Conservation (phyloP, 140 eudicot genomes). For the Artemisia princeps region DNA sequence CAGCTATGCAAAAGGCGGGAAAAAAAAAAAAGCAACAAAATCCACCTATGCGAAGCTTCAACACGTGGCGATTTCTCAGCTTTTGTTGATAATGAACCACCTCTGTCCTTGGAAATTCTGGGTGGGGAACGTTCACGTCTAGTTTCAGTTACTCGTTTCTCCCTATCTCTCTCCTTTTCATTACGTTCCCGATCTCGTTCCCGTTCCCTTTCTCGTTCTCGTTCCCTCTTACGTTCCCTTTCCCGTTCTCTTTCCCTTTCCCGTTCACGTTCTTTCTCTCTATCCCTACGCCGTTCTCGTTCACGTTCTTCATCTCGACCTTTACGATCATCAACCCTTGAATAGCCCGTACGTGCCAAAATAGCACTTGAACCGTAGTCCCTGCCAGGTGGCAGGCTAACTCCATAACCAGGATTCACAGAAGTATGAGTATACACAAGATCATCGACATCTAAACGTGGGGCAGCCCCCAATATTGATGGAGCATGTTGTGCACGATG, state of each 20-base stretch:
- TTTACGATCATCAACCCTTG: conserved; percentile 46
- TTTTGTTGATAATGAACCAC: conserved; percentile 43
- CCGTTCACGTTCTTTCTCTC: conserved; percentile 56
- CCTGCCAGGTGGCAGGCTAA: conserved; percentile 93
- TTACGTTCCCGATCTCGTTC: conserved; percentile 47
- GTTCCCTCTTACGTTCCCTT: conserved; percentile 40
- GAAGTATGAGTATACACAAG: conserved; percentile 53
- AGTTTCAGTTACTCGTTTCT: conserved; percentile 40
- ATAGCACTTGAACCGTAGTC: conserved; percentile 61
- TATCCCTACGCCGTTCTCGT: conserved; percentile 46
- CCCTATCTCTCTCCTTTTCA: conserved; percentile 56
- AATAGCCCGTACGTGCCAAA: conserved; percentile 38
- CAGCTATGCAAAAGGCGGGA: conserved; percentile 28
- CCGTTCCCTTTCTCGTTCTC: conserved; percentile 46
- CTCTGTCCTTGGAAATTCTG: conserved; percentile 58
- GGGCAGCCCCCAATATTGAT: conserved; percentile 78
- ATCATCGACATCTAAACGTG: conserved; percentile 49
- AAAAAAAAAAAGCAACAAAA: conserved; percentile 35
- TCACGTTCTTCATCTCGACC: conserved; percentile 21
- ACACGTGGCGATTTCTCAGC: conserved; percentile 60
- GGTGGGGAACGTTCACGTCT: conserved; percentile 71
- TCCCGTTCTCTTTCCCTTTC: conserved; percentile 52
- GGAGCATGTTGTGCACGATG: conserved; percentile 64
- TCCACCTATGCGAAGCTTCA: conserved; percentile 75
- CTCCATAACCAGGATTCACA: conserved; percentile 81